Evolutionary conservation across 1,139 yeast genomes (phyloP).

Genomic region (Kodamaea arcana): DNA sequence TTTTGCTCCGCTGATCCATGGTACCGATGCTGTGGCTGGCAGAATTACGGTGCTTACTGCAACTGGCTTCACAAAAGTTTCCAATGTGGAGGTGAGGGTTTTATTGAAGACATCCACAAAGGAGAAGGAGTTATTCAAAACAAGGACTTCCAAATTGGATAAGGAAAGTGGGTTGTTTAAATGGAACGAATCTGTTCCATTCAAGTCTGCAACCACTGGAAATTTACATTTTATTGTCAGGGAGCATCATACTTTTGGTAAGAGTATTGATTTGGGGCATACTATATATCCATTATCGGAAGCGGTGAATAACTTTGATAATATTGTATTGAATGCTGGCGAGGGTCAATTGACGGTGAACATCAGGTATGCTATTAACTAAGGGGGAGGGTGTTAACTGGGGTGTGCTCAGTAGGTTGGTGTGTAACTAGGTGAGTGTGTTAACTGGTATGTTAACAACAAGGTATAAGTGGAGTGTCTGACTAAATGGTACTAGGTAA

Average conservation of each 20-base stretch:
- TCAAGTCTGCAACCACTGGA: slow-evolving; percentile 62
- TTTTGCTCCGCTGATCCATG: slow-evolving; percentile 35
- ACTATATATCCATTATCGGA: slow-evolving; percentile 42
- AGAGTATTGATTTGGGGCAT: slow-evolving; percentile 60
- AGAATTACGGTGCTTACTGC: slow-evolving; percentile 47
- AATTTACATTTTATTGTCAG: slow-evolving; percentile 55
- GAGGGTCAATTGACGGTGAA: slow-evolving; percentile 30
- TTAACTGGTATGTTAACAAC: too few relatives aligned
- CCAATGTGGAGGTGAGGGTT: slow-evolving; percentile 47
- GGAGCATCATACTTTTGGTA: slow-evolving; percentile 73
- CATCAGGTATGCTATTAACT: slow-evolving; percentile 19
- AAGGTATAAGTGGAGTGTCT: too few relatives aligned
- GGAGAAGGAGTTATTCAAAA: slow-evolving; percentile 59
- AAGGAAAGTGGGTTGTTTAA: slow-evolving; percentile 38
- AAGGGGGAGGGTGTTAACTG: too few relatives aligned
- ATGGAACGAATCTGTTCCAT: slow-evolving; percentile 66
- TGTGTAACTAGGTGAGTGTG: too few relatives aligned
- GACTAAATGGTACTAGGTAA: too few relatives aligned
- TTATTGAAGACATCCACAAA: slow-evolving; percentile 48
- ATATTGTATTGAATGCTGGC: slow-evolving; percentile 24
- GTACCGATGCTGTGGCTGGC: slow-evolving; percentile 45
- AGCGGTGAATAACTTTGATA: slow-evolving; percentile 29
- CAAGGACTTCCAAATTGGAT: slow-evolving; percentile 55
- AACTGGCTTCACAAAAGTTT: slow-evolving; percentile 21
- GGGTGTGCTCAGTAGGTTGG: too few relatives aligned